These are phyloP conservation scores for Stylonectria norvegica DNA, from an alignment of 2,329 filamentous ascomycete species.

Conservation along the genomic window DNA sequence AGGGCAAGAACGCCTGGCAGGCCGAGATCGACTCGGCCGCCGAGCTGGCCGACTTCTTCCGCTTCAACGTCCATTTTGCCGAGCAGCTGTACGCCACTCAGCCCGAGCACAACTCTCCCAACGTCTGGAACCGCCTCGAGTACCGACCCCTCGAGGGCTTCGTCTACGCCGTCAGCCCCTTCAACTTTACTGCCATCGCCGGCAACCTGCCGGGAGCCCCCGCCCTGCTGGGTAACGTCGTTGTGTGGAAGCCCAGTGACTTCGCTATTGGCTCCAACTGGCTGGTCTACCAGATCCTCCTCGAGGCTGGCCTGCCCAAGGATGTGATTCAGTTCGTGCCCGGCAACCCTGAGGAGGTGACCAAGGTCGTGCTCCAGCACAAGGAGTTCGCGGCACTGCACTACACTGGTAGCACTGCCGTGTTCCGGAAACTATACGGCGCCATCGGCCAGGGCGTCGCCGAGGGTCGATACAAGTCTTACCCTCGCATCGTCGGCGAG, in stretches of 20 bases:
- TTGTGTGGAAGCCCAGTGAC: slow-evolving; percentile 95
- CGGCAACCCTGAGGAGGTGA: slow-evolving; percentile 81
- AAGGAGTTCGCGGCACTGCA: slow-evolving; percentile 84
- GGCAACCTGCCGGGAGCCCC: slow-evolving; percentile 82
- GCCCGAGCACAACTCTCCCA: slow-evolving; percentile 75
- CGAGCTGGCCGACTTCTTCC: slow-evolving; percentile 87
- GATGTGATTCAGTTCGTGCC: slow-evolving; percentile 93
- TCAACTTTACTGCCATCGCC: slow-evolving; percentile 96
- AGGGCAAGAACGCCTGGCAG: slow-evolving; percentile 98
- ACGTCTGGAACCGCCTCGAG: slow-evolving; percentile 89
- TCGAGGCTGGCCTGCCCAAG: slow-evolving; percentile 84
- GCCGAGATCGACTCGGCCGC: slow-evolving; percentile 97
- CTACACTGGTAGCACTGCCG: slow-evolving; percentile 88
- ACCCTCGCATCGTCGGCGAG: slow-evolving; percentile 86
- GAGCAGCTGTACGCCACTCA: slow-evolving; percentile 88
- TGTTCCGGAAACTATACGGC: slow-evolving; percentile 86
- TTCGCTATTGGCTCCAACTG: slow-evolving; percentile 86
- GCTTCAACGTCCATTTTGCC: slow-evolving; percentile 92
- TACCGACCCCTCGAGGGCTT: slow-evolving; percentile 90
- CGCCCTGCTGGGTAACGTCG: slow-evolving; percentile 88
- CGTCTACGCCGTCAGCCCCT: slow-evolving; percentile 89
- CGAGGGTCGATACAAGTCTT: slow-evolving; percentile 76
- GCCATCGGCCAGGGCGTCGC: slow-evolving; percentile 79
- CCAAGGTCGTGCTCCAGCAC: slow-evolving; percentile 71
- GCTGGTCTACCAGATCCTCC: slow-evolving; percentile 83